Conservation (phyloP, 2,329 filamentous ascomycete species). For the Ceratocystis variospora region DNA sequence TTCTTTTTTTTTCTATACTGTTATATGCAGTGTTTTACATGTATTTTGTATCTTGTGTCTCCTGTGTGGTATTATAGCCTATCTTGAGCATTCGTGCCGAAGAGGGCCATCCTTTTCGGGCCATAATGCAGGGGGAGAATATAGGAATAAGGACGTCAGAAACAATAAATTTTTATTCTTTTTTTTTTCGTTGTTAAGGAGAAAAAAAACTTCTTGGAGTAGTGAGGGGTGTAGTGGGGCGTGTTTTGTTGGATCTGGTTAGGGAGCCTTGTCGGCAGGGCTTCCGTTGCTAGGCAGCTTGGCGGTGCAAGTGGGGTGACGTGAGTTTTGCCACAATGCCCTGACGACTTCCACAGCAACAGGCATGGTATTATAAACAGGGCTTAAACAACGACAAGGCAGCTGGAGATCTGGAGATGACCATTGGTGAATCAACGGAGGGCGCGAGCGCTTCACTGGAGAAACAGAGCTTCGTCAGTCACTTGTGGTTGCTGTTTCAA, state of each 20-base stretch:
- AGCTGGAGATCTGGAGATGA: too few species aligned
- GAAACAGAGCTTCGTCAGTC: background rate
- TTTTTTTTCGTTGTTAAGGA: background rate
- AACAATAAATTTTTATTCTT: background rate
- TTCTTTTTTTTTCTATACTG: background rate
- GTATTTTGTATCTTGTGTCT: background rate
- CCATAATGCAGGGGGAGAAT: background rate
- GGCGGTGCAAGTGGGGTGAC: background rate
- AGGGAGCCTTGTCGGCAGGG: background rate
- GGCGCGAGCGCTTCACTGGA: background rate
- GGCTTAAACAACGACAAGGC: background rate
- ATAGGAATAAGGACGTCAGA: background rate
- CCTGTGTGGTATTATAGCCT: background rate
- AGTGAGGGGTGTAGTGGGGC: background rate
- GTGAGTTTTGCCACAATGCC: background rate
- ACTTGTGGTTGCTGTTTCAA: background rate
- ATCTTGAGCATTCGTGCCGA: background rate
- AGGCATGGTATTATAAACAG: background rate
- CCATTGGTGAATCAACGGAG: background rate
- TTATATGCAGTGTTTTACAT: background rate
- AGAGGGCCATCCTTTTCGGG: background rate
- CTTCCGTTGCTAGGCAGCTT: slow-evolving; percentile 3
- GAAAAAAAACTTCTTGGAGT: background rate
- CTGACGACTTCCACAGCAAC: slow-evolving; percentile 1
- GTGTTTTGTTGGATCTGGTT: background rate